Evolutionary conservation across 345 rosid species (phyloP), one percentile per base, ranked within the genome.

Genomic region (Sisymbrium altissimum): DNA sequence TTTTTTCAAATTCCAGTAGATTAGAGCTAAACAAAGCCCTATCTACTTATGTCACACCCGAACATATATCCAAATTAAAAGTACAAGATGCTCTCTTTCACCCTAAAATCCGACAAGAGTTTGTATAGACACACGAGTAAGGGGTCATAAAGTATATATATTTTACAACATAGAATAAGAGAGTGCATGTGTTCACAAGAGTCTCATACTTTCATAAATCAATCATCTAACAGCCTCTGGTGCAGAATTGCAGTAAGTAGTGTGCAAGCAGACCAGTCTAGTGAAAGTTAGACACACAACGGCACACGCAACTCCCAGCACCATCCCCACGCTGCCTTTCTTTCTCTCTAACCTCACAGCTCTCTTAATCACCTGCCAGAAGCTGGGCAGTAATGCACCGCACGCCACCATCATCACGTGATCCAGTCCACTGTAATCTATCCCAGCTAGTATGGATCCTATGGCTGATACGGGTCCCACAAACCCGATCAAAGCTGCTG

Each of bases 231-330:
- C 96, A 60, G 98, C 99, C 81, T 96, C 98, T 0, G 99, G 99
- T 43, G 97, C 98, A 27, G 99, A 92, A 74, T 92, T 91, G 82
- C 99, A 96, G 72, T 92, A 96, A 27, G 98, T 89, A 2, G 98
- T 96, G 80, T 92, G 97, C 86, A 92, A 84, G 81, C 99, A 96
- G 49, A 92, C 96, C 43, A 96, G 71, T 83, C 85, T 90, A 3
- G 98, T 92, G 81, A 85, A 89, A n/a, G 84, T 89, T 40, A 96
- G 82, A 82, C 99, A 96, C 0, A 90, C 60, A 46, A 83, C 61
- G 6, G 99, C 97, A 75, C 89, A 89, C 19, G 75, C 85, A 4
- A 86, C 64, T 56, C 99, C 99, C 5, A 90, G 45, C 7, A 82
- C 81, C 64, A 89, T 49, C 50, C 99, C 99, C 6, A 67, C 78